phyloP scores from a whole-genome alignment of 306 rosid genomes.

The Pachyrhizus erosus region DNA sequence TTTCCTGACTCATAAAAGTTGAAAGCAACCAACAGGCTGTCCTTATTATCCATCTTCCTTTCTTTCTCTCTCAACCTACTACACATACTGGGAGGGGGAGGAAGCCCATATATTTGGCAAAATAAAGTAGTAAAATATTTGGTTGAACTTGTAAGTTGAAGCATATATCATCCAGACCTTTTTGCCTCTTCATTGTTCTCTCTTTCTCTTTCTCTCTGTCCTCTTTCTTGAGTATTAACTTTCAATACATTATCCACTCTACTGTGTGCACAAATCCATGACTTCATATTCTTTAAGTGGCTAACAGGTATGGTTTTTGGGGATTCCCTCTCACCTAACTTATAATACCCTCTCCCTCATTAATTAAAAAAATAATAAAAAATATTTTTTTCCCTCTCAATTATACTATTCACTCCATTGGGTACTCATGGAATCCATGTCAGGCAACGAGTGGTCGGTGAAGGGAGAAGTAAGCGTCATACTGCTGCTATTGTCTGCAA shows the following conservation, averaged over 20 bases:
- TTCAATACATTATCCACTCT: constrained; percentile 43
- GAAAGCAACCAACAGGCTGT: constrained; percentile 82
- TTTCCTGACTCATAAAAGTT: constrained; percentile 59
- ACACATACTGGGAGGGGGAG: background rate
- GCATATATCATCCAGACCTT: constrained; percentile 39
- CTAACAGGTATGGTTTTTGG: constrained; percentile 52
- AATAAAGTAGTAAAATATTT: constrained; percentile 33
- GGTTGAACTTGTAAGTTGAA: constrained; percentile 1
- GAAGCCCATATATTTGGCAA: constrained; percentile 43
- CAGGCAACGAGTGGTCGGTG: constrained; percentile 57
- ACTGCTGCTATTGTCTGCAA: constrained; percentile 41
- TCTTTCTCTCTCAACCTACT: constrained; percentile 42
- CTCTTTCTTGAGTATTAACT: background rate
- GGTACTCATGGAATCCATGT: constrained; percentile 70
- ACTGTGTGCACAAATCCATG: constrained; percentile 47
- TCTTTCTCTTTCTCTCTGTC: background rate
- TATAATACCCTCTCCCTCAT: constrained; percentile 22
- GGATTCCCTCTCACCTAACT: constrained; percentile 46
- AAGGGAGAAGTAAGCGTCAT: constrained; percentile 27
- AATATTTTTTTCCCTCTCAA: background rate
- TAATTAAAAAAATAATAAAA: background rate
- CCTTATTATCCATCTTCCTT: constrained; percentile 44
- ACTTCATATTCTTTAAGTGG: constrained; percentile 43
- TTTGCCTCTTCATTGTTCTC: constrained; percentile 40
- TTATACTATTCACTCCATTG: constrained; percentile 51